Evolutionary conservation across 2,329 filamentous ascomycete species (phyloP), one percentile per base, ranked within the genome.

Genomic region (Aureobasidium mangrovei): DNA sequence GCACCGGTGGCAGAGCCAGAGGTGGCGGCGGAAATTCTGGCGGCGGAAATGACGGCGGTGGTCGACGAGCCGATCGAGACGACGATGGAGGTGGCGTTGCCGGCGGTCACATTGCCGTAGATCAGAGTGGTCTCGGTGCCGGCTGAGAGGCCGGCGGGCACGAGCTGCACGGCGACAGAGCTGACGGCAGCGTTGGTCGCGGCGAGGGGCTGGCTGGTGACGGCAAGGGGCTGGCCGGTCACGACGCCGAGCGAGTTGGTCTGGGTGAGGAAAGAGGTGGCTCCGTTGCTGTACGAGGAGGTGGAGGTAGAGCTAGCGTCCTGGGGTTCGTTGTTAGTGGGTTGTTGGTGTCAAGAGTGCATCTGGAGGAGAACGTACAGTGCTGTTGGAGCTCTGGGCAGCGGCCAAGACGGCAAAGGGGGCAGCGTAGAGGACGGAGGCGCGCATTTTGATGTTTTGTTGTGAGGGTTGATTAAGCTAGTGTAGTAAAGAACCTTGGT

Each of bases 171-270:
- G 61, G 62, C 26, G 71, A 63, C 60, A 71, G 71, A 29, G 62
- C 61, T 35, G 67, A 70, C 27, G 67, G 62, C 48, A 62, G 65
- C 12, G 10, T 62, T 61, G 9, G 73, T 71, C 61, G 71, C 67
- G 51, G 68, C 69, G 54, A 72, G 74, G 40, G 72, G 66, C 12
- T 64, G 64, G 4, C 60, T 61, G 42, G 68, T 71, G 27, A 65
- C 61, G 27, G 53, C 61, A 8, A 48, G 36, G 9, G 69, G 69
- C 48, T 70, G 66, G 58, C 74, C 74, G 41, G 76, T 78, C 45
- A 77, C 69, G 38, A 77, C 74, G 46, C 76, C 75, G 26, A 67
- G 58, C 24, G 73, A 73, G 67, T 78, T 73, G 58, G 75, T 77
- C 67, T 71, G 55, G 27, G 72, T 72, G 28, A 74, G 67, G 66